phyloP scores from a whole-genome alignment of 2,329 filamentous ascomycete genomes.

The Colletotrichum sp. region DNA sequence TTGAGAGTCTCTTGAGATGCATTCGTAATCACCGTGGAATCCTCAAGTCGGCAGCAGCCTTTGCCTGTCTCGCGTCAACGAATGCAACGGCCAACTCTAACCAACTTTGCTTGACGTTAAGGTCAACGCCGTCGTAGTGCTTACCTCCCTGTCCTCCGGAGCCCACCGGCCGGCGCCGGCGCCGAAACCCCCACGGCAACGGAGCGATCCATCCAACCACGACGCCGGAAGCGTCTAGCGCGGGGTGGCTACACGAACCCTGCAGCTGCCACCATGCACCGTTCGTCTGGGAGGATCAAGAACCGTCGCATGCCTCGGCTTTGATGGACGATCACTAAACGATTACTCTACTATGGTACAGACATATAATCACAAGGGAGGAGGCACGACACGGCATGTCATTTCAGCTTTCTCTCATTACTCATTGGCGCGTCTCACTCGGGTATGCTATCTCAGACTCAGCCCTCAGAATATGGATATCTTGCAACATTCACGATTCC shows the following conservation, averaged over 20 bases:
- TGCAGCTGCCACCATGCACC: neutral
- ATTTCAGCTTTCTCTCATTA: neutral
- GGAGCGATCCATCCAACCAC: constrained; percentile 2
- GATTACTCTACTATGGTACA: neutral
- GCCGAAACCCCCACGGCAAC: constrained; percentile 4
- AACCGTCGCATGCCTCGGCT: constrained; percentile 3
- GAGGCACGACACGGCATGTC: neutral
- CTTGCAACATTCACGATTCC: neutral
- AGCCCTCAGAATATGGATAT: neutral
- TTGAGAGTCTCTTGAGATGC: neutral
- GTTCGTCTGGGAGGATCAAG: neutral
- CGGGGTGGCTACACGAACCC: neutral
- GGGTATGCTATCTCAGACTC: neutral
- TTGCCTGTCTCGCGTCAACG: neutral
- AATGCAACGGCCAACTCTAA: neutral
- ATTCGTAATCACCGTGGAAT: neutral
- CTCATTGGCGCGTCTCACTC: neutral
- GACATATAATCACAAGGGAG: neutral
- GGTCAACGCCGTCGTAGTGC: neutral
- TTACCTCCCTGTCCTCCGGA: neutral
- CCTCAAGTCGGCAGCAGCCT: neutral
- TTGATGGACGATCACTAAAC: neutral
- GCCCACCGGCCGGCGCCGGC: neutral
- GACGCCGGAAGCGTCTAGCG: neutral
- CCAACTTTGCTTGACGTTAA: neutral